Evolutionary conservation across 2,329 filamentous ascomycete genomes (phyloP), one percentile per base, ranked within the genome.

Genomic region (Gremmenia infestans): DNA sequence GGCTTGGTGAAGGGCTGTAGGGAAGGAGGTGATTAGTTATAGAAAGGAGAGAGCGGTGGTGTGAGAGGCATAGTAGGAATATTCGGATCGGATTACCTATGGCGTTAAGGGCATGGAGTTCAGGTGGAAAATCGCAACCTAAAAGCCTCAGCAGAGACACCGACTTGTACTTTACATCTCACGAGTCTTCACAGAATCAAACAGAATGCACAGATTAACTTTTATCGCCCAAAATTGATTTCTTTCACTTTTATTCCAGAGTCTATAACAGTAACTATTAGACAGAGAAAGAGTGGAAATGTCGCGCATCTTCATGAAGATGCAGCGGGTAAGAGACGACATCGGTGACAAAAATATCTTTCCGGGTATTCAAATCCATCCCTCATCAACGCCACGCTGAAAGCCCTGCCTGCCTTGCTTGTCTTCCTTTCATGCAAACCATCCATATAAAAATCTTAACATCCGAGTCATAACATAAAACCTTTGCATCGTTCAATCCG

Each of bases 401-500:
- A 53, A 53, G 17, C 43, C 40, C 47, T 52, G 19, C 50, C 42
- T 51, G 17, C 55, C 35, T 25, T 19, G 11, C 22, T 39, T 17
- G 37, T 23, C 28, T 37, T 8, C 43, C 40, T 48, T 36, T 36
- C 50, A 23, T 51, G 14, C 51, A 15, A 46, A 25, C 46, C 48
- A 45, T 58, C 25, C 37, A 36, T 52, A 25, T 40, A 39, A 37
- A 45, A 17, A 39, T 36, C 19, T 53, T 35, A 52, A 51, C n/a
- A 53, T 52, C 40, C 25, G 3, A 50, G 17, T 52, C 55, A 19
- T 57, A 23, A 37, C 12, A 17, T 19, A 52, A 39, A 17, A 17
- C 37, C 4, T 7, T 1, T 17, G n/a, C 12, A 40, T 8, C 37
- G 25, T 17, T 62, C 53, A 82, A 63, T 90, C 88, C 55, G 88